phyloP scores from a whole-genome alignment of 2,329 filamentous ascomycete species.

The Colletotrichum sp. region DNA sequence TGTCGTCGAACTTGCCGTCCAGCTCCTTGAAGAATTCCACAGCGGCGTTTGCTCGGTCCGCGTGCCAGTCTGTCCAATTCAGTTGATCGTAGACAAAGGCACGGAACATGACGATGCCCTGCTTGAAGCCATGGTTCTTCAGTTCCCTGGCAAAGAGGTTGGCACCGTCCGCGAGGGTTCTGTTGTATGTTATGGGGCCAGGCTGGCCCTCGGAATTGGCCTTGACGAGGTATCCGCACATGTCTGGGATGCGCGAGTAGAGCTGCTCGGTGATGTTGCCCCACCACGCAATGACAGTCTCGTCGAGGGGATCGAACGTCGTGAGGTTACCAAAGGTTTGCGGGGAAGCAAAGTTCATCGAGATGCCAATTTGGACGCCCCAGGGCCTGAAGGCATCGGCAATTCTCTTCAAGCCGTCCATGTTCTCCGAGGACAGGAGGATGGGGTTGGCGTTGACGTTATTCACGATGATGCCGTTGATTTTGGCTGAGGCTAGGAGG shows the following conservation, averaged over 20 bases:
- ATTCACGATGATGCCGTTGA: constrained; percentile 73
- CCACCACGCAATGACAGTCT: constrained; percentile 68
- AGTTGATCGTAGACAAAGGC: constrained; percentile 72
- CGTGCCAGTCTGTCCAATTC: constrained; percentile 64
- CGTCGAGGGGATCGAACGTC: constrained; percentile 70
- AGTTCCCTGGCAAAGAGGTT: constrained; percentile 70
- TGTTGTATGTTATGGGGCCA: constrained; percentile 71
- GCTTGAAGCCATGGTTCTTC: constrained; percentile 50
- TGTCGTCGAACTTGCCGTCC: constrained; percentile 71
- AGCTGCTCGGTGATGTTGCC: constrained; percentile 60
- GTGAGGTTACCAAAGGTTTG: constrained; percentile 56
- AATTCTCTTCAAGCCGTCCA: constrained; percentile 65
- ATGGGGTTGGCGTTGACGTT: constrained; percentile 74
- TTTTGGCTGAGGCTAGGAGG: constrained; percentile 67
- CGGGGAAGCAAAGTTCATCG: constrained; percentile 73
- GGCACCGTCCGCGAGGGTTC: constrained; percentile 70
- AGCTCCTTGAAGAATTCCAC: constrained; percentile 70
- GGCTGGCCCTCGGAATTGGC: constrained; percentile 76
- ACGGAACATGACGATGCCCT: constrained; percentile 70
- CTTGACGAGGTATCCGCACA: constrained; percentile 74
- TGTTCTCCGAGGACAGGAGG: constrained; percentile 59
- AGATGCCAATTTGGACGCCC: constrained; percentile 68
- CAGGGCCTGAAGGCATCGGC: constrained; percentile 71
- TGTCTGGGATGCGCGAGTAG: constrained; percentile 67
- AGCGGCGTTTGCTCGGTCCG: constrained; percentile 72